A percentile compares a stretch with the other conserved stretches of the same genome.
Evolutionary conservation across 441 rosid genomes (phyloP).

Genomic region (Viola pubescens): DNA sequence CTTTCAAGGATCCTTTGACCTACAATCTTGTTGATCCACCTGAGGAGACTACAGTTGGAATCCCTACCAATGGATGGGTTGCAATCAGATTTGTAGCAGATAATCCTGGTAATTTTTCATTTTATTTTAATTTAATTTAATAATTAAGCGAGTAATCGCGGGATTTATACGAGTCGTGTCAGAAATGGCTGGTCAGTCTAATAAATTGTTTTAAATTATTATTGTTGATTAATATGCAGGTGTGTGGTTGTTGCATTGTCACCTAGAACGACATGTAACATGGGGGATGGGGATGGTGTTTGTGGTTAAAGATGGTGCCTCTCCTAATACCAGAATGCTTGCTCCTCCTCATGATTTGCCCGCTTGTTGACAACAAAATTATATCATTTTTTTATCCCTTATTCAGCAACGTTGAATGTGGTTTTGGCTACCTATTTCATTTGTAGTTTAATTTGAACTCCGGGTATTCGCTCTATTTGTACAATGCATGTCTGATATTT

Average conservation of each 20-base stretch:
- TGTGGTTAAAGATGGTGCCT: conserved; percentile 1
- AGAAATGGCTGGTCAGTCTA: too few relatives aligned
- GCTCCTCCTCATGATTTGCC: neutral
- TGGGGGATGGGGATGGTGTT: conserved; percentile 10
- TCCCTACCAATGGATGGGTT: conserved; percentile 37
- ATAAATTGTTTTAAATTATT: neutral
- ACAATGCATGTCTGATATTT: too few relatives aligned
- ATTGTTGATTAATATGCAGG: neutral
- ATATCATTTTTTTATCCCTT: too few relatives aligned
- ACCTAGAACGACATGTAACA: neutral
- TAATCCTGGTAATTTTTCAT: conserved; percentile 33
- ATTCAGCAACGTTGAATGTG: too few relatives aligned
- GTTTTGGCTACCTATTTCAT: too few relatives aligned
- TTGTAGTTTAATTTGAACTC: too few relatives aligned
- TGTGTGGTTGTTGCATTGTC: conserved; percentile 7
- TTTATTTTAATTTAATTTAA: neutral
- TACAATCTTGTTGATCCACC: conserved; percentile 38
- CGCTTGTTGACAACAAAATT: neutral
- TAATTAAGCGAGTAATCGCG: too few relatives aligned
- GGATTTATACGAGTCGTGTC: too few relatives aligned
- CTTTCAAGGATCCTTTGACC: conserved; percentile 9
- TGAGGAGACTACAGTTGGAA: conserved; percentile 31
- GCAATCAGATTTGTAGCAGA: conserved; percentile 33
- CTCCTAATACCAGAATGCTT: neutral
- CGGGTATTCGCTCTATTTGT: too few relatives aligned